phyloP scores from a whole-genome alignment of 139 green algal species.

The Coelastrella sp. region DNA sequence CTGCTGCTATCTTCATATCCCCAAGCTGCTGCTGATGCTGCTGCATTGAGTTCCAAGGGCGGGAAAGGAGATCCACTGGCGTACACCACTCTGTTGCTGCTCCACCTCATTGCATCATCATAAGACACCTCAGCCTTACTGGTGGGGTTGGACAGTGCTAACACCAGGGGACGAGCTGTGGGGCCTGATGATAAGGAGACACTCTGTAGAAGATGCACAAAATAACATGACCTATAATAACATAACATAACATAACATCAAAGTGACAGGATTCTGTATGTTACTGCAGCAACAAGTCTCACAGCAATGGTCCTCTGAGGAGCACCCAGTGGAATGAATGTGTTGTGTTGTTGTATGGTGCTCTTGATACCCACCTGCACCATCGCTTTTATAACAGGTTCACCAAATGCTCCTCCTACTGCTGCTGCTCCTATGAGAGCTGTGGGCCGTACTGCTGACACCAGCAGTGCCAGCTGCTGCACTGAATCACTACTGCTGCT shows the following conservation, averaged over 20 bases:
- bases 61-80: constrained; percentile 80
- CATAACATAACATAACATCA: no score
- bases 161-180: constrained; percentile 82
- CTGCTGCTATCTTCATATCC: constrained; percentile 21
- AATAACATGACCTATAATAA: no score
- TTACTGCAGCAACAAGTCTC: no score
- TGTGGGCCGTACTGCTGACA: constrained; percentile 61
- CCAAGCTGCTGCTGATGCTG: neutral
- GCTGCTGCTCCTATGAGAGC: constrained; percentile 74
- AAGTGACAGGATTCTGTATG: no score
- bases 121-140: constrained; percentile 85
- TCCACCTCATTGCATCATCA: constrained; percentile 67
- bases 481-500: constrained; percentile 11
- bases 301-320: no score
- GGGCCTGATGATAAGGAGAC: constrained; percentile 38
- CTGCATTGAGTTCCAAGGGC: neutral
- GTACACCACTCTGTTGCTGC: constrained; percentile 75
- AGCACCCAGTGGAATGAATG: no score
- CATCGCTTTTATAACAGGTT: constrained; percentile 62
- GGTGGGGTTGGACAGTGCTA: constrained; percentile 94
- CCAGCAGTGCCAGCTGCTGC: constrained; percentile 38
- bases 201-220: no score
- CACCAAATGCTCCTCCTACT: constrained; percentile 65
- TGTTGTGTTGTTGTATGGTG: no score
- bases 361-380: constrained; percentile 47